Evolutionary conservation across 148 eudicot species (phyloP).

Genomic region (Silene latifolia): DNA sequence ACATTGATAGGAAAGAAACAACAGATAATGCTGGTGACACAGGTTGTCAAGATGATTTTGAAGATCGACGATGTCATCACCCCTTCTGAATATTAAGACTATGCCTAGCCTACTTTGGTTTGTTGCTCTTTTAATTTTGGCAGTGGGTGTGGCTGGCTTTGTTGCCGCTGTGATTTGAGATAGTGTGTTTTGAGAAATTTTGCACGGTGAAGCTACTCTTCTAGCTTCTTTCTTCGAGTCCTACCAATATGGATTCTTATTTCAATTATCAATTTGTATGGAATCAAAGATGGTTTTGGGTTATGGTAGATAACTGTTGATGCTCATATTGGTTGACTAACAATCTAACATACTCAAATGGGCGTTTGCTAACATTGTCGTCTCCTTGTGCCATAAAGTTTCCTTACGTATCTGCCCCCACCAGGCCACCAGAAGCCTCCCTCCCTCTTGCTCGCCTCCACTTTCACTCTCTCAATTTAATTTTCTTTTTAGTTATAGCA

Average conservation of each 20-base stretch:
- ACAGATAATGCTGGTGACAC: conserved; percentile 87
- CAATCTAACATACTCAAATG: too few relatives aligned
- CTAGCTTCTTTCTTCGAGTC: not conserved
- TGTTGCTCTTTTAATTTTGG: not conserved
- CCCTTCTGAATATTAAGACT: conserved; percentile 62
- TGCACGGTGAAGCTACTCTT: not conserved
- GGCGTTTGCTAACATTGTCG: too few relatives aligned
- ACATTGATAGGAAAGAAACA: conserved; percentile 91
- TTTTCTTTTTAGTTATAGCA: too few relatives aligned
- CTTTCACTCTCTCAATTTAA: too few relatives aligned
- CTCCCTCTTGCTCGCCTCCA: too few relatives aligned
- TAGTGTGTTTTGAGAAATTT: conserved; percentile 18
- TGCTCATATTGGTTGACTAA: too few relatives aligned
- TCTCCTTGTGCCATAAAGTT: too few relatives aligned
- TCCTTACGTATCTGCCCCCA: too few relatives aligned
- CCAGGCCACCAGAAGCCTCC: too few relatives aligned
- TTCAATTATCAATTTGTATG: too few relatives aligned
- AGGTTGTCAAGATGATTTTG: conserved; percentile 95
- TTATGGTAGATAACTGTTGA: too few relatives aligned
- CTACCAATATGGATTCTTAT: conserved; percentile 4
- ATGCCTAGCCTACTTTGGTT: not conserved
- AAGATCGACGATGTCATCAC: conserved; percentile 92
- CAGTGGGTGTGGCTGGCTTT: not conserved
- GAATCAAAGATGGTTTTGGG: too few relatives aligned
- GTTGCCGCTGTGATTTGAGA: not conserved